These are phyloP conservation scores for Sicyos edulis DNA, from an alignment of 306 rosid genomes.

Conservation along the genomic window DNA sequence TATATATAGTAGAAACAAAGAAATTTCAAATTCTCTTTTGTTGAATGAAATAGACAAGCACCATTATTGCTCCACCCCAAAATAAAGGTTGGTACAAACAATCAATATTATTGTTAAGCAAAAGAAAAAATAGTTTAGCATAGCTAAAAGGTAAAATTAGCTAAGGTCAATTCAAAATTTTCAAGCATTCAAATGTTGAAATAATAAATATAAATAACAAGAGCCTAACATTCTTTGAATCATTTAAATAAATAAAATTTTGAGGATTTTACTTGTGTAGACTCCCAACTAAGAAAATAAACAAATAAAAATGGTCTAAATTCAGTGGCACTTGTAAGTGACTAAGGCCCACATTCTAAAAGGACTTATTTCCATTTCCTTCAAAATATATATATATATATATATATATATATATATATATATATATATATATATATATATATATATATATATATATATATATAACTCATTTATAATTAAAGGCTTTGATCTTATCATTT, in stretches of 20 bases:
- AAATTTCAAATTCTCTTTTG: background rate
- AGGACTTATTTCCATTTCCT: background rate
- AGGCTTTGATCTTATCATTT: background rate
- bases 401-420: background rate
- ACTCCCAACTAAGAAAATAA: background rate
- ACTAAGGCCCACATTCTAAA: constrained; percentile 14
- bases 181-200: constrained; percentile 12
- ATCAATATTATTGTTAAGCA: background rate
- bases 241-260: background rate
- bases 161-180: background rate
- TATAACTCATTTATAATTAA: too few species aligned
- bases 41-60: background rate
- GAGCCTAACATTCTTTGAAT: constrained; percentile 19
- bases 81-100: background rate
- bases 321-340: constrained; percentile 16
- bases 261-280: background rate
- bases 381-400: background rate
- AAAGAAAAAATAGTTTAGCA: background rate
- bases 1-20: background rate
- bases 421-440: too few species aligned
- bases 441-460: background rate
- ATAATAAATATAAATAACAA: constrained; percentile 6
- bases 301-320: background rate
- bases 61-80: background rate
- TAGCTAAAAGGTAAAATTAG: too few species aligned